Conservation (phyloP, 176 grass and related monocot genomes). For the Bromus sterilis region DNA sequence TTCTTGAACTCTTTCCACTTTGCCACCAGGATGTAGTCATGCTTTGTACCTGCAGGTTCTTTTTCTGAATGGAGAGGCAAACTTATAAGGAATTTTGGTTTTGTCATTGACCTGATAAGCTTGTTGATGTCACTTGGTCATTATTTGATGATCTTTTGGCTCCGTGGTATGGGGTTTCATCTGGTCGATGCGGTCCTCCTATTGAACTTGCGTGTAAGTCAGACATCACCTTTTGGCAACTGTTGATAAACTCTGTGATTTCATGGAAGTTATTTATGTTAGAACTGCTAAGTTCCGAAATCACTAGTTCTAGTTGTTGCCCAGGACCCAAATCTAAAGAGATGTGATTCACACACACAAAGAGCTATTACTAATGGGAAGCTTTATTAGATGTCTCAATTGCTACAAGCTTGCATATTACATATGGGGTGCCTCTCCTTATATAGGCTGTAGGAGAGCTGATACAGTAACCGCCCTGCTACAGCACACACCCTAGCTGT, state of each 20-base stretch:
- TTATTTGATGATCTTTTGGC: conserved; percentile 93
- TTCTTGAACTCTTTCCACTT: conserved; percentile 4
- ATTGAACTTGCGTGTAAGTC: conserved; percentile 86
- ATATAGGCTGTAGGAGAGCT: no score
- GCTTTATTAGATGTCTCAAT: no score
- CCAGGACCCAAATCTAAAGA: no score
- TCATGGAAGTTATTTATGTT: conserved; percentile 15
- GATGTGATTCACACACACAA: no score
- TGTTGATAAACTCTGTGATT: background rate
- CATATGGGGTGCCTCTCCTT: no score
- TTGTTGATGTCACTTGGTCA: conserved; percentile 73
- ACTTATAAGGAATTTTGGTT: conserved; percentile 86
- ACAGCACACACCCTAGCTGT: no score
- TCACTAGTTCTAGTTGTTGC: no score
- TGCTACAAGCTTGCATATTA: no score
- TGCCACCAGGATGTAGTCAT: conserved; percentile 3
- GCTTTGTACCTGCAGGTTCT: conserved; percentile 51
- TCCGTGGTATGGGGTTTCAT: conserved; percentile 95
- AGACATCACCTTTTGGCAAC: background rate
- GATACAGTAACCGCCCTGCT: no score
- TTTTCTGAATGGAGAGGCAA: conserved; percentile 79
- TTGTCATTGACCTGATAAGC: conserved; percentile 70
- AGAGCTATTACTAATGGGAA: no score
- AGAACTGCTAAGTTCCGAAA: no score
- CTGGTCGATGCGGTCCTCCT: conserved; percentile 87